Percentiles rank a stretch among this genome's conserved stretches.
phyloP scores from a whole-genome alignment of 345 rosid species.

The Eucalyptus virginea region DNA sequence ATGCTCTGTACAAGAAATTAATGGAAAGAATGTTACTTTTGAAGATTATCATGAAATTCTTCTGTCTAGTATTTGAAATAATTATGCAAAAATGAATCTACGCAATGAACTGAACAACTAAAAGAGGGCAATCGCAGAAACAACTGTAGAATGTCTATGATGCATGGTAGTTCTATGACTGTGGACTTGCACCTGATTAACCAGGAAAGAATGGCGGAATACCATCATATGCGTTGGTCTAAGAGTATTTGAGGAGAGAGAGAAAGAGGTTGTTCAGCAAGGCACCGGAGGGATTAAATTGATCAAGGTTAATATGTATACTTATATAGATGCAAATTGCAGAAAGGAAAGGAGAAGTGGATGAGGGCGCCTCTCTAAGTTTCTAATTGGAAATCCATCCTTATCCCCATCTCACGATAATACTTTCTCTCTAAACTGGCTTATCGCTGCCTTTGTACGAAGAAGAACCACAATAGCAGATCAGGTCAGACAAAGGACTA shows the following conservation, averaged over 20 bases:
- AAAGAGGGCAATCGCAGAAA: neutral
- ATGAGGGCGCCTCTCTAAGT: neutral
- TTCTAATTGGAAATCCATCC: neutral
- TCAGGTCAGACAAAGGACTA: neutral
- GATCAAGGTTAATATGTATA: neutral
- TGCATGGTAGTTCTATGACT: neutral
- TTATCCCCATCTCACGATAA: neutral
- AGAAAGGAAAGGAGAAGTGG: neutral
- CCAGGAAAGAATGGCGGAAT: neutral
- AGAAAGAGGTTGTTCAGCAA: neutral
- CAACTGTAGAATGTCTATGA: neutral
- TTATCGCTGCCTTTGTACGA: neutral
- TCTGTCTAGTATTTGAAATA: neutral
- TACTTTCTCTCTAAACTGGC: neutral
- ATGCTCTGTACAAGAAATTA: slow-evolving; percentile 12
- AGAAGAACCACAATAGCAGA: neutral
- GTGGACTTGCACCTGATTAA: neutral
- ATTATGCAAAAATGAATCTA: neutral
- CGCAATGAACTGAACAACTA: neutral
- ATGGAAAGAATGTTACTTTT: neutral
- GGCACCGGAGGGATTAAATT: neutral
- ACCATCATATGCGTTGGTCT: neutral
- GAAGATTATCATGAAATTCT: neutral
- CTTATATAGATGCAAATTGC: neutral
- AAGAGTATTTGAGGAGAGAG: neutral